Evolutionary conservation across 2,329 filamentous ascomycete species (phyloP).

Genomic region (Chaetothyriales sp.): DNA sequence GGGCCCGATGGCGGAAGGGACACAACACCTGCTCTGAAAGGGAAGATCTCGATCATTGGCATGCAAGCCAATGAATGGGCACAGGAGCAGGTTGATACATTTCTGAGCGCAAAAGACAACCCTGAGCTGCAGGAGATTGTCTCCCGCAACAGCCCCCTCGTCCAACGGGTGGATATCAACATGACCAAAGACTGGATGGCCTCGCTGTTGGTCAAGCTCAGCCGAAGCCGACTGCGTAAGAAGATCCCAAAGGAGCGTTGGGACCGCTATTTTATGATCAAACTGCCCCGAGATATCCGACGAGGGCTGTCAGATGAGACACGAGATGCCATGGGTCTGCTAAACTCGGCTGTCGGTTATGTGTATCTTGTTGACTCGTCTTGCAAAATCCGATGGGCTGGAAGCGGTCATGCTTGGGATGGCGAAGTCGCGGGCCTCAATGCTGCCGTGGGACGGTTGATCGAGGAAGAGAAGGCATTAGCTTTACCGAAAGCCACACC

Average conservation of each 20-base stretch:
- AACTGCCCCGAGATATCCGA: conserved; percentile 18
- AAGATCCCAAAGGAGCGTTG: conserved; percentile 37
- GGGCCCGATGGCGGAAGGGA: conserved; percentile 40
- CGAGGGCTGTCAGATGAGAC: conserved; percentile 41
- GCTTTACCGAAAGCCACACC: background rate
- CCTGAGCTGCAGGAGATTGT: conserved; percentile 52
- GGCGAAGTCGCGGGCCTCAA: conserved; percentile 30
- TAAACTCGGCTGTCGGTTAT: conserved; percentile 89
- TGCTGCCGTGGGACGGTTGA: conserved; percentile 26
- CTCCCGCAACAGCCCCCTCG: conserved; percentile 34
- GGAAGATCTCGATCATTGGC: conserved; percentile 62
- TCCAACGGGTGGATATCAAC: conserved; percentile 76
- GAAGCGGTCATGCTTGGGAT: conserved; percentile 41
- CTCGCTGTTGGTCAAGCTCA: conserved; percentile 40
- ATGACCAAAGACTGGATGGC: conserved; percentile 64
- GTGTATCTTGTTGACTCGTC: conserved; percentile 77
- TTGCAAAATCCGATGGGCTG: conserved; percentile 88
- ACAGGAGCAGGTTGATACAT: conserved; percentile 60
- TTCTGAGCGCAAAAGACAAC: conserved; percentile 51
- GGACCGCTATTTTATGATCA: conserved; percentile 44
- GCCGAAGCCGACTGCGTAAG: conserved; percentile 36
- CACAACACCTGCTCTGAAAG: conserved; percentile 60
- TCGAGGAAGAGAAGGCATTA: conserved; percentile 25
- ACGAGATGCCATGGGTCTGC: conserved; percentile 47
- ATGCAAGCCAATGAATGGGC: conserved; percentile 79